phyloP scores from a whole-genome alignment of 805 yeast species.

The Barnettozyma wickerhamii region DNA sequence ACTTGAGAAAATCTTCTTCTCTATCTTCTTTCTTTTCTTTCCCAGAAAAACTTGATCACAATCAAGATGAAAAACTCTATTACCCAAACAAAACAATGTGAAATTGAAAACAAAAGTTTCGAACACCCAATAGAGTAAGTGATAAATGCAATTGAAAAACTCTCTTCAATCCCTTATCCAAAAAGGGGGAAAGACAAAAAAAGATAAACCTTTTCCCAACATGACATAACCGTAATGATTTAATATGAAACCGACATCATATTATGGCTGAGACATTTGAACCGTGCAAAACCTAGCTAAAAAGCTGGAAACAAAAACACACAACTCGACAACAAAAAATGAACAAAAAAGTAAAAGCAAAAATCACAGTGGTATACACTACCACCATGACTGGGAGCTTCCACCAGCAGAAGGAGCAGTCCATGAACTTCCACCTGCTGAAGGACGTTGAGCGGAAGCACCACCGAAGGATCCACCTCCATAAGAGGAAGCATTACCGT shows the following conservation, averaged over 20 bases:
- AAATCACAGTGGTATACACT: neutral
- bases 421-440: conserved; percentile 15
- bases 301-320: conserved; percentile 2
- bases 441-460: conserved; percentile 14
- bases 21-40: conserved; percentile 1
- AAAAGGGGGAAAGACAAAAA: conserved; percentile 6
- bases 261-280: conserved; percentile 17
- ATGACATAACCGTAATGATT: too few species aligned
- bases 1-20: neutral
- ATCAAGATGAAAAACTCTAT: conserved; percentile 2
- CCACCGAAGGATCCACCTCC: conserved; percentile 9
- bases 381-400: conserved; percentile 11
- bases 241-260: conserved; percentile 5
- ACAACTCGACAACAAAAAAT: neutral
- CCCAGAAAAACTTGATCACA: conserved; percentile 2
- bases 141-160: conserved; percentile 1
- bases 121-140: conserved; percentile 1
- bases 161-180: neutral
- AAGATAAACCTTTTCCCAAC: neutral
- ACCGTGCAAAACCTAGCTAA: conserved; percentile 11
- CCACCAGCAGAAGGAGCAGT: conserved; percentile 18
- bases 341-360: neutral
- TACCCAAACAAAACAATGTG: conserved; percentile 7
- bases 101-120: neutral
- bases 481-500: conserved; percentile 10